A percentile compares a stretch with the other conserved stretches of the same genome.
These are phyloP conservation scores for Cylindrotheca closterium DNA, from an alignment of 108 stramenopile species.

Conservation along the genomic window DNA sequence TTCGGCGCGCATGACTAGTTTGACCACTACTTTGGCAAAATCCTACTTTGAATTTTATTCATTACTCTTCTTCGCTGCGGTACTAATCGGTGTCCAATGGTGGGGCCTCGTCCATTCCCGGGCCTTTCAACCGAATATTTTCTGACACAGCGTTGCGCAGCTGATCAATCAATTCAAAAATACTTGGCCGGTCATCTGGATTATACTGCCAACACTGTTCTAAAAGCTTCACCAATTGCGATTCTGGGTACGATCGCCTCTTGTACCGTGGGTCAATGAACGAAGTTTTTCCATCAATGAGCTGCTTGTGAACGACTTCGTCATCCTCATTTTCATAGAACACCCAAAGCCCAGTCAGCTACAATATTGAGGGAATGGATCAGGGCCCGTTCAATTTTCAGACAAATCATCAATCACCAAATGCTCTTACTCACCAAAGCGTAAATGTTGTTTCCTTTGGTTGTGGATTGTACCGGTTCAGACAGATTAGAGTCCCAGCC, in stretches of 20 bases:
- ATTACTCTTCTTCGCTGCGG: not conserved
- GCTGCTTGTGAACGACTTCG: conserved; percentile 36
- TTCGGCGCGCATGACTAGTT: too few relatives aligned
- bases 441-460: conserved; percentile 80
- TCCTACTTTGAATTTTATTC: too few relatives aligned
- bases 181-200: conserved; percentile 62
- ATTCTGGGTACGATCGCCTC: conserved; percentile 54
- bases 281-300: conserved; percentile 49
- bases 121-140: not conserved
- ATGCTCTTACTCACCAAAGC: conserved; percentile 32
- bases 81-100: too few relatives aligned
- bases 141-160: conserved; percentile 45
- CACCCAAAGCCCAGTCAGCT: conserved; percentile 59
- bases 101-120: not conserved
- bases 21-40: too few relatives aligned
- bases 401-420: not conserved
- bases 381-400: too few relatives aligned
- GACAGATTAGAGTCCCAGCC: too few relatives aligned
- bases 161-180: conserved; percentile 58
- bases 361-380: too few relatives aligned
- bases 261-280: conserved; percentile 69
- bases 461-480: too few relatives aligned
- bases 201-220: conserved; percentile 66
- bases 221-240: conserved; percentile 69
- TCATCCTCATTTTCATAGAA: conserved; percentile 71